Percentiles rank a stretch among this genome's conserved stretches.
phyloP scores from a whole-genome alignment of 23 red algal genomes.

The Gracilaria vermiculophylla region DNA sequence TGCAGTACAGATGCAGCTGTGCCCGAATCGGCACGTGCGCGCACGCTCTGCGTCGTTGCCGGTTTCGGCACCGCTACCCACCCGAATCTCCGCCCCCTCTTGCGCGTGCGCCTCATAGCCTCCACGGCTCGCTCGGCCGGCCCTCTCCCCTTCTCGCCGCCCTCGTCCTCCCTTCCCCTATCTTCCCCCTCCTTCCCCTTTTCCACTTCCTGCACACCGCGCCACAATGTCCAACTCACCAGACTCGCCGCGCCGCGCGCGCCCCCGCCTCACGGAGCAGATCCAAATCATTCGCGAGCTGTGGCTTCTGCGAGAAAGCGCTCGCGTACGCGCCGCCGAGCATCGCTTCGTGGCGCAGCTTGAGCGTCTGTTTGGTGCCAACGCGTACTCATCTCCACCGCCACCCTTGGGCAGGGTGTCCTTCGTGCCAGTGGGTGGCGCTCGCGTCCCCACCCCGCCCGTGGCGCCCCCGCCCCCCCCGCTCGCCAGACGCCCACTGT shows the following conservation, averaged over 20 bases:
- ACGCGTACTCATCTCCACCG: slow-evolving; percentile 24
- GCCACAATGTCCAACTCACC: not conserved
- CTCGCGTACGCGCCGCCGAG: slow-evolving; percentile 67
- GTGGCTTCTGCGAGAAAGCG: slow-evolving; percentile 80
- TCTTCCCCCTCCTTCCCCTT: not conserved
- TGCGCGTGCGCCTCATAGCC: not conserved
- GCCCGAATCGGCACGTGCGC: not conserved
- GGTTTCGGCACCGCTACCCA: not conserved
- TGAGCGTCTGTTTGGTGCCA: slow-evolving; percentile 23
- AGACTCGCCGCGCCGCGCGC: slow-evolving; percentile 42
- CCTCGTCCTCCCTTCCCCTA: not conserved
- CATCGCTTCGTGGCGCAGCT: slow-evolving; percentile 51
- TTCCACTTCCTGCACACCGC: not conserved
- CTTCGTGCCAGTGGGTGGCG: not conserved
- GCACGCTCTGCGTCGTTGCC: no score
- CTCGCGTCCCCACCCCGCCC: slow-evolving; percentile 16
- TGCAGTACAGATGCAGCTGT: not conserved
- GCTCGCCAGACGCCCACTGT: not conserved
- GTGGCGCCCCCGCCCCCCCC: slow-evolving; percentile 21
- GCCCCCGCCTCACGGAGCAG: slow-evolving; percentile 40
- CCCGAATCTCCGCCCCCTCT: not conserved
- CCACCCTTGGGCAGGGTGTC: not conserved
- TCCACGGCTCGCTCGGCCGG: not conserved
- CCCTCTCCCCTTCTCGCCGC: not conserved
- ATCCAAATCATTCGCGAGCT: slow-evolving; percentile 81